A percentile compares a stretch with the other conserved stretches of the same genome.
phyloP scores from a whole-genome alignment of 352 stramenopile genomes.

The Thalassiosira exigua region DNA sequence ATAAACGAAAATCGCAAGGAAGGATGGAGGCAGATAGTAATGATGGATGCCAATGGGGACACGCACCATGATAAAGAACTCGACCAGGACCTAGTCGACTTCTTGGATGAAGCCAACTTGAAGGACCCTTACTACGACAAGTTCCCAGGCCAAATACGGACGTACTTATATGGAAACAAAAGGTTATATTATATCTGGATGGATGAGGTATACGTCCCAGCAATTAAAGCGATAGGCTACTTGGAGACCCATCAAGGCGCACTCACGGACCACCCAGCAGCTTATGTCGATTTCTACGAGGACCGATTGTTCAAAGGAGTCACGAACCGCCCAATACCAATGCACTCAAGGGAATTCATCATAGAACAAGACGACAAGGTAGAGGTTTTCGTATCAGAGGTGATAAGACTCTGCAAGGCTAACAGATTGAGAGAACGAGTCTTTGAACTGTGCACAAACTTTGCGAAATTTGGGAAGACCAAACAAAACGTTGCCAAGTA shows the following conservation, averaged over 20 bases:
- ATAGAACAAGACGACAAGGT: constrained; percentile 27
- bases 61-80: not conserved
- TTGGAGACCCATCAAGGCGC: constrained; percentile 16
- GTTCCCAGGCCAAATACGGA: no score
- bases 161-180: constrained; percentile 2
- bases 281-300: constrained; percentile 29
- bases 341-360: constrained; percentile 11
- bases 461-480: not conserved
- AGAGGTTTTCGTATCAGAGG: constrained; percentile 10
- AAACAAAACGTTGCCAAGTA: not conserved
- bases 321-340: constrained; percentile 9
- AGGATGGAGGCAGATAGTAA: constrained; percentile 2
- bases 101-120: not conserved
- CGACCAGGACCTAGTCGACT: not conserved
- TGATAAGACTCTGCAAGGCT: not conserved
- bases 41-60: constrained; percentile 16
- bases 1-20: not conserved
- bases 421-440: constrained; percentile 17
- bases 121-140: constrained; percentile 18
- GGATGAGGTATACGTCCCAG: not conserved
- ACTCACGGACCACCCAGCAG: constrained; percentile 1
- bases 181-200: constrained; percentile 33
- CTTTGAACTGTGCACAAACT: not conserved
- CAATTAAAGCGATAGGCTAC: not conserved
- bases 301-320: constrained; percentile 14